Evolutionary conservation across 139 green algal genomes (phyloP).

Genomic region (Astrephomene gubernaculifera): DNA sequence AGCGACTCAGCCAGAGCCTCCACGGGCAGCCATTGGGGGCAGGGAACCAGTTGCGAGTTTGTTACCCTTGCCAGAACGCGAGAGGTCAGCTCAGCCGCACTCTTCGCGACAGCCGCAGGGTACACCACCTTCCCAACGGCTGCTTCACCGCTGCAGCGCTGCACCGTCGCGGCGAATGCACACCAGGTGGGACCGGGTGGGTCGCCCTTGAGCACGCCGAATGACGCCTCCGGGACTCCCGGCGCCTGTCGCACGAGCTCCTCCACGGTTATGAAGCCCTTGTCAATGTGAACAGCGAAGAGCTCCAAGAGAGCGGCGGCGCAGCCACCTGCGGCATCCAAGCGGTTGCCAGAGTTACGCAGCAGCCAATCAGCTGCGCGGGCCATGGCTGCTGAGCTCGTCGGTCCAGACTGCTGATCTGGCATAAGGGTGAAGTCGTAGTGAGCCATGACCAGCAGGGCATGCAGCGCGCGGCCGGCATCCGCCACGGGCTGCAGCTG

Average conservation of each 20-base stretch:
- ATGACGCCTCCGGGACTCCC: background rate
- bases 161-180: no score
- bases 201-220: background rate
- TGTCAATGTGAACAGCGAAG: background rate
- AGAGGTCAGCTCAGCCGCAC: background rate
- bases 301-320: background rate
- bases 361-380: background rate
- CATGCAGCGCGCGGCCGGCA: background rate
- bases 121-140: background rate
- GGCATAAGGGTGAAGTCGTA: background rate
- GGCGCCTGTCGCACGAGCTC: background rate
- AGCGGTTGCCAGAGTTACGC: background rate
- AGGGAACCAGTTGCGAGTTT: background rate
- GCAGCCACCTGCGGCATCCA: background rate
- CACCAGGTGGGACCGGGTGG: background rate
- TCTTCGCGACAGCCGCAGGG: background rate
- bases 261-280: background rate
- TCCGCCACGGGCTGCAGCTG: background rate
- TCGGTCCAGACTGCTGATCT: background rate
- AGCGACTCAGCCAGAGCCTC: background rate
- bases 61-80: background rate
- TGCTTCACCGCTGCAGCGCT: background rate
- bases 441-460: background rate
- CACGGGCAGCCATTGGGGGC: background rate
- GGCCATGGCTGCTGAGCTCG: background rate